Evolutionary conservation across 2,329 filamentous ascomycete species (phyloP).

Genomic region (Xylariaceae sp.): DNA sequence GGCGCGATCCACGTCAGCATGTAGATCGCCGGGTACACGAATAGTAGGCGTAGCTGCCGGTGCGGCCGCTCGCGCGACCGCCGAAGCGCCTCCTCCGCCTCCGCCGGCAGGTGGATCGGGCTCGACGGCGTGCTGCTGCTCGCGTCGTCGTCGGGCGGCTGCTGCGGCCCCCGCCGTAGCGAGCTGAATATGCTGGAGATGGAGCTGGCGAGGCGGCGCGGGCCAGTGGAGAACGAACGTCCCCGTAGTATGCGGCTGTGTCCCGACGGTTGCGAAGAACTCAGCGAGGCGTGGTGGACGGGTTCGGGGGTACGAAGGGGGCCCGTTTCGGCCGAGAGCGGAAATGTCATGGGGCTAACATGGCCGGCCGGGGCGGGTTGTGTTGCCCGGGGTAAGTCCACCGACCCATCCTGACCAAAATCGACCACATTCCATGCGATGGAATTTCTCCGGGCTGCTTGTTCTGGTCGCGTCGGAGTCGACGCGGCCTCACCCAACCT

Average conservation of each 20-base stretch:
- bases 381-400: constrained; percentile 1
- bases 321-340: neutral
- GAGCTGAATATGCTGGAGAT: constrained; percentile 17
- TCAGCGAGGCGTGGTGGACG: neutral
- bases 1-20: constrained; percentile 73
- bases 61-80: constrained; percentile 58
- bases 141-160: neutral
- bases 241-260: constrained; percentile 10
- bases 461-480: constrained; percentile 10
- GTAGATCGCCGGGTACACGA: constrained; percentile 77
- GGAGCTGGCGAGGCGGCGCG: constrained; percentile 15
- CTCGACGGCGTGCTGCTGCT: constrained; percentile 5
- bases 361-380: constrained; percentile 4
- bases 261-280: constrained; percentile 4
- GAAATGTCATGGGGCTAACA: constrained; percentile 14
- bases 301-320: constrained; percentile 12
- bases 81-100: constrained; percentile 38
- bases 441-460: constrained; percentile 11
- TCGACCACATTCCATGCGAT: constrained; percentile 33
- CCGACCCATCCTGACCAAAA: constrained; percentile 18
- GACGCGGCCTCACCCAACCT: constrained; percentile 20
- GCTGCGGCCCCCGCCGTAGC: constrained; percentile 13
- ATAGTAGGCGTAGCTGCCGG: constrained; percentile 70
- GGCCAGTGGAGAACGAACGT: constrained; percentile 6
- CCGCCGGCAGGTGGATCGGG: constrained; percentile 25